Base-by-base conservation (phyloP, 305 asterid species). In the Fraxinus dipetala region DNA sequence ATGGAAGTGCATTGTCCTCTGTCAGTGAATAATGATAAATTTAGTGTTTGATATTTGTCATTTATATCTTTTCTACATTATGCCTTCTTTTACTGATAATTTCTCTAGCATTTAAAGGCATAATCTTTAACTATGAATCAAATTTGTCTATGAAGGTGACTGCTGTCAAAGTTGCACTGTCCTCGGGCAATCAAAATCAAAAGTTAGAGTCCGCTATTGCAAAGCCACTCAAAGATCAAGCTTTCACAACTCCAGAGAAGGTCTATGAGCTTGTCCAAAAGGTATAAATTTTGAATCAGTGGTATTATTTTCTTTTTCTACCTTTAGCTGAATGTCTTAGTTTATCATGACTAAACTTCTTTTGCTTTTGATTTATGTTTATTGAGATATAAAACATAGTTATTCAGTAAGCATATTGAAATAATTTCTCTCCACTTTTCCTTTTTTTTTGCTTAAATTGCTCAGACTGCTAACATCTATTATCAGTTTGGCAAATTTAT, bases 161-260 rank as follows among this genome's bases (percentile, higher is more conserved):
- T 22, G 97, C 99, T 54, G 96, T 94, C 56, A 94, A 92, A 90
- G 97, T 91, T 81, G 97, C 98, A 63, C 85, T 91, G 76, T 92
- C 93, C 78, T 90, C 94, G 13, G 92, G 92, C 72, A 84, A 83
- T 85, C 94, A 89, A 85, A 93, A 88, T 85, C 91, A 87, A 45
- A 92, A 89, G 84, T 43, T 31, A 31, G 97, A 91, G 31, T 90
- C 94, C 82, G 87, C 92, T 83, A 84, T 93, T 82, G 88, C 88
- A 75, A 96, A 87, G 86, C 97, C 97, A 40, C 97, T 96, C 77
- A 95, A 88, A 85, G 97, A 93, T 83, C 99, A 96, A 78, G 99
- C 98, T 78, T 96, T 96, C 77, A 97, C 99, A 61, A 85, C 97
- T 84, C 98, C 98, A 18, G 99, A 91, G 76, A 96, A 94, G 87